These are phyloP conservation scores for Azolla pinnata DNA, from an alignment of 75 land plant genomes.

Conservation along the genomic window DNA sequence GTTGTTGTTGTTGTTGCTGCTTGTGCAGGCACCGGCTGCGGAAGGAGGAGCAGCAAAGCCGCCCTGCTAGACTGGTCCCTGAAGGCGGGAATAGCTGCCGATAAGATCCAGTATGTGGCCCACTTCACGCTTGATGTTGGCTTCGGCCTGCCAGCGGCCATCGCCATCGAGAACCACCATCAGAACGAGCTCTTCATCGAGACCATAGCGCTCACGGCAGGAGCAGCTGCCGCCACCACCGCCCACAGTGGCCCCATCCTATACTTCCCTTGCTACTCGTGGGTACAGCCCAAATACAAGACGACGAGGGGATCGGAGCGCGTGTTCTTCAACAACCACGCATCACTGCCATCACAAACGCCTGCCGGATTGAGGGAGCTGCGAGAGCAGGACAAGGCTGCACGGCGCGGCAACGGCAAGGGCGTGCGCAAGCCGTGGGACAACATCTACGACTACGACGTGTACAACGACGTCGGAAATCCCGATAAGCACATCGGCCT, in stretches of 20 bases:
- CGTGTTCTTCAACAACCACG: conserved; percentile 67
- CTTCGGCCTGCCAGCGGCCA: not conserved
- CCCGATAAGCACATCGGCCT: conserved; percentile 49
- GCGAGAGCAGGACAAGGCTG: conserved; percentile 46
- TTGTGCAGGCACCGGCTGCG: conserved; percentile 21
- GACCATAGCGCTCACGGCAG: conserved; percentile 32
- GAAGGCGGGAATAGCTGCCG: conserved; percentile 30
- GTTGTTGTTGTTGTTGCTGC: not conserved
- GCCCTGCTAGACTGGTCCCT: conserved; percentile 48
- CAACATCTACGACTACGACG: conserved; percentile 69
- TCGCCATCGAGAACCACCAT: not conserved
- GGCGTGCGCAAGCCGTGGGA: conserved; percentile 58
- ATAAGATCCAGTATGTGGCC: conserved; percentile 44
- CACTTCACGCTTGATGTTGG: conserved; percentile 35
- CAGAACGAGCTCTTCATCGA: conserved; percentile 6
- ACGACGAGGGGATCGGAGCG: conserved; percentile 19
- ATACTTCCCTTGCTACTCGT: conserved; percentile 69
- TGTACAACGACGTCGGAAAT: conserved; percentile 86
- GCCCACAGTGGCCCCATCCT: conserved; percentile 14
- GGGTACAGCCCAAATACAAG: conserved; percentile 60
- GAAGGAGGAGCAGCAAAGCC: conserved; percentile 40
- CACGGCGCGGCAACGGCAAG: conserved; percentile 58
- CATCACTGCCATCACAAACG: conserved; percentile 70
- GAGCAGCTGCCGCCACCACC: too few species aligned
- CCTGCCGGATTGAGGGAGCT: conserved; percentile 57